Percentiles rank a stretch among this genome's conserved stretches.
These are phyloP conservation scores for Mucor velutinosus DNA, from an alignment of 371 early-diverging fungal genomes.

Conservation along the genomic window DNA sequence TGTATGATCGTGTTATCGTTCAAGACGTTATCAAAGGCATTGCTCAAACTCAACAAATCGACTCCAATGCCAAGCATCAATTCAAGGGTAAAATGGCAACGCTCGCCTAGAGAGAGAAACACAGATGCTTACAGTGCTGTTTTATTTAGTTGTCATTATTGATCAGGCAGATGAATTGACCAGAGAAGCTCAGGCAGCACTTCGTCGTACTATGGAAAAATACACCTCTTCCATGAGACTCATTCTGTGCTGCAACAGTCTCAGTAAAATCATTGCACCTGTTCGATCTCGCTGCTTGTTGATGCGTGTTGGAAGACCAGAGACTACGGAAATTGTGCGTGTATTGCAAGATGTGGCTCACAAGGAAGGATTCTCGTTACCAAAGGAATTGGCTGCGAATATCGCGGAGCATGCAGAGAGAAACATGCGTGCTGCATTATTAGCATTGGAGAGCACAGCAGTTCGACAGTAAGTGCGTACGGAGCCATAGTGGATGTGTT, in stretches of 20 bases:
- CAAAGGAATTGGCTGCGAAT: conserved; percentile 62
- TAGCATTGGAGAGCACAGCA: conserved; percentile 89
- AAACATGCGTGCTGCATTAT: conserved; percentile 89
- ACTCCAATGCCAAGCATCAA: conserved; percentile 72
- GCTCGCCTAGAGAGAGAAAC: not conserved
- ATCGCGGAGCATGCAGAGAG: conserved; percentile 77
- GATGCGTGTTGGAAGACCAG: conserved; percentile 89
- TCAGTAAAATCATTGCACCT: conserved; percentile 94
- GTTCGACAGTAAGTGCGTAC: conserved; percentile 62
- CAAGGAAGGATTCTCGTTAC: conserved; percentile 76
- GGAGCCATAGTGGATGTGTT: conserved; percentile 29
- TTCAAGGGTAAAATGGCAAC: conserved; percentile 74
- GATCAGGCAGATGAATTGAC: conserved; percentile 95
- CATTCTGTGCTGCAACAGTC: conserved; percentile 91
- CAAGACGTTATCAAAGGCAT: conserved; percentile 98
- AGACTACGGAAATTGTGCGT: conserved; percentile 64
- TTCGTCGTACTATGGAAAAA: conserved; percentile 99
- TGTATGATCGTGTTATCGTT: conserved; percentile 94
- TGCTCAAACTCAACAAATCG: conserved; percentile 98
- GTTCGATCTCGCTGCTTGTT: conserved; percentile 95
- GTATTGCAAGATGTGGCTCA: conserved; percentile 74
- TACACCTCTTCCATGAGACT: conserved; percentile 94
- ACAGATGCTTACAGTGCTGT: not conserved
- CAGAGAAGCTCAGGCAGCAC: conserved; percentile 96
- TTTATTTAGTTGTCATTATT: conserved; percentile 84